Evolutionary conservation across 2,329 filamentous ascomycete genomes (phyloP).

Genomic region (Sporothrix inflata): DNA sequence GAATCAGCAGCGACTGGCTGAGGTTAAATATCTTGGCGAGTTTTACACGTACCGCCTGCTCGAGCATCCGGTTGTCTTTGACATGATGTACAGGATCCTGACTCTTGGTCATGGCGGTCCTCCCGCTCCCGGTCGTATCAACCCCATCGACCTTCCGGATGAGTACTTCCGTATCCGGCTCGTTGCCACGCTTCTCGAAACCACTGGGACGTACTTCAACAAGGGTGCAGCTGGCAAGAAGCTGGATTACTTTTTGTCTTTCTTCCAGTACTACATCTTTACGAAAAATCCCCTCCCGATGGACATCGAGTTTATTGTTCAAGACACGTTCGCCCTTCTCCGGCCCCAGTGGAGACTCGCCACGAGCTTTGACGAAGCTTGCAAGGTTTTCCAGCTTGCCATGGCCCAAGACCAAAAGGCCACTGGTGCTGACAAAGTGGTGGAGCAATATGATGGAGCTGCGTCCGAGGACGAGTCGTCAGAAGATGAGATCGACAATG

Average conservation of each 20-base stretch:
- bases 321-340: slow-evolving; percentile 84
- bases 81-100: slow-evolving; percentile 90
- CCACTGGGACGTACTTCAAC: slow-evolving; percentile 94
- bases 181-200: slow-evolving; percentile 86
- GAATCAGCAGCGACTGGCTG: slow-evolving; percentile 90
- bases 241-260: slow-evolving; percentile 94
- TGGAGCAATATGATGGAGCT: slow-evolving; percentile 52
- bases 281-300: slow-evolving; percentile 89
- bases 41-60: slow-evolving; percentile 98
- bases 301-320: slow-evolving; percentile 96
- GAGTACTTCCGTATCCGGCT: slow-evolving; percentile 96
- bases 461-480: slow-evolving; percentile 68
- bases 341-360: slow-evolving; percentile 93
- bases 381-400: slow-evolving; percentile 81
- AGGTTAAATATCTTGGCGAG: slow-evolving; percentile 95
- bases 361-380: slow-evolving; percentile 78
- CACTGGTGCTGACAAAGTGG: slow-evolving; percentile 68
- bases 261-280: slow-evolving; percentile 95
- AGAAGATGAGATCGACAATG: slow-evolving; percentile 74
- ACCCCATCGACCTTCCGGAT: slow-evolving; percentile 81
- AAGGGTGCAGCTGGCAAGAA: slow-evolving; percentile 94
- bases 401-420: slow-evolving; percentile 87
- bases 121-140: slow-evolving; percentile 76
- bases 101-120: slow-evolving; percentile 90
- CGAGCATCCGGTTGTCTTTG: slow-evolving; percentile 93